Evolutionary conservation across 352 stramenopile genomes (phyloP), one percentile per base, ranked within the genome.

Genomic region (Phytophthora hibernalis): DNA sequence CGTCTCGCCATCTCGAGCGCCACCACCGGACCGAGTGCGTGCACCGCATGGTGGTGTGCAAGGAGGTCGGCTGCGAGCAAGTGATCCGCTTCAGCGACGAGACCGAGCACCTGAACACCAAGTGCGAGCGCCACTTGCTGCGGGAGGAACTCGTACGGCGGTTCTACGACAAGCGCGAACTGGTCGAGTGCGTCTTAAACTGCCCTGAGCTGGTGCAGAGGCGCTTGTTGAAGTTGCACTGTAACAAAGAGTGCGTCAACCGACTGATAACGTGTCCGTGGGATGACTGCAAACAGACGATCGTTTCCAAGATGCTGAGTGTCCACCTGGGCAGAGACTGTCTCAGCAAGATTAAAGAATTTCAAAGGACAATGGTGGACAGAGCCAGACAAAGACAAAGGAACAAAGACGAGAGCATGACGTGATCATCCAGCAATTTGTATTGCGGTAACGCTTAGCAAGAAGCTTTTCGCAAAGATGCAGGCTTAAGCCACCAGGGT

Each of bases 401-500:
- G 50, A n/a, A 42, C 18, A 44, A n/a, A 35, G 5, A 51, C 18
- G 7, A 26, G 42, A 28, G 37, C 20, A 37, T 56, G n/a, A 47
- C 8, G 10, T 77, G 67, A 79, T 80, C 71, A 77, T 51, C 69
- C 72, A 81, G 70, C 71, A 76, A 73, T 60, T 43, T 52, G 58
- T 72, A 75, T 77, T 76, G 58, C 22, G 26, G 38, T 76, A 55
- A 61, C 40, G 61, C 65, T n/a, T 73, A 60, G 68, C 74, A 67
- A 59, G 49, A 65, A 61, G 56, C 30, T 51, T 16, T 13, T n/a
- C 38, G 38, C 37, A 67, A 48, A 58, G 33, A 53, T 50, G 51
- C 48, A 60, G 52, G 59, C 85, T 99, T 99, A 99, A 42, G 98
- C 97, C 63, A 99, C 98, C 58, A 99, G 94, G 20, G 98, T 98